Evolutionary conservation across 768 basidiomycete species (phyloP), one percentile per base, ranked within the genome.

Genomic region (Suillus decipiens): DNA sequence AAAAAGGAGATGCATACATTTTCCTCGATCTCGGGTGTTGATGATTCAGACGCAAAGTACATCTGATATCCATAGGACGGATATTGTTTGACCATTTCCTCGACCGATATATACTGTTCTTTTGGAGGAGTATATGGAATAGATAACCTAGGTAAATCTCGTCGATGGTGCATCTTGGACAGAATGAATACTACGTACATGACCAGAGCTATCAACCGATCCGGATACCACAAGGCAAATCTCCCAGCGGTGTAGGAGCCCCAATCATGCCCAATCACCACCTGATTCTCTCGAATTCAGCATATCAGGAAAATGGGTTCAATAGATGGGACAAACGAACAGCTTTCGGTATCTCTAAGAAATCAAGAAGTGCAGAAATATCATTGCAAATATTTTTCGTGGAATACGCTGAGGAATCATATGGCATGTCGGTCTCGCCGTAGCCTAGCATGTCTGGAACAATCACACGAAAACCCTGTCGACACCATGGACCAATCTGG

Each of bases 221-320:
- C 75, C 0, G 92, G 89, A 70, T 90, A 75, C 88, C 89, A 92
- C 28, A 91, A 77, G 12, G 89, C 86, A 68, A 94, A 88, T 24
- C 91, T 80, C 48, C 81, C 82, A 2, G 81, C 89, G 14, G 79
- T 83, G 64, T 78, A 84, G 3, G 89, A 77, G 6, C 92, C 92
- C 92, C 92, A 93, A 68, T 94, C 92, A 68, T 93, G 92, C 0
- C 90, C 92, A 62, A 92, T 79, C 61, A 92, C 75, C 12, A 90
- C 80, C 88, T 81, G 61, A 0, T 14, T 15, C 28, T 41, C 37
- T 57, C 37, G 2, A 57, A 57, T 41, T 57, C 5, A 56, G 22
- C 15, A 24, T 9, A 11, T 41, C 62, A 36, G 60, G 33, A 39
- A 39, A 42, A 33, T 42, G 24, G 2, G 19, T 34, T 12, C 54